phyloP scores from a whole-genome alignment of 2,329 filamentous ascomycete species.

The Achaetomium macrosporum region DNA sequence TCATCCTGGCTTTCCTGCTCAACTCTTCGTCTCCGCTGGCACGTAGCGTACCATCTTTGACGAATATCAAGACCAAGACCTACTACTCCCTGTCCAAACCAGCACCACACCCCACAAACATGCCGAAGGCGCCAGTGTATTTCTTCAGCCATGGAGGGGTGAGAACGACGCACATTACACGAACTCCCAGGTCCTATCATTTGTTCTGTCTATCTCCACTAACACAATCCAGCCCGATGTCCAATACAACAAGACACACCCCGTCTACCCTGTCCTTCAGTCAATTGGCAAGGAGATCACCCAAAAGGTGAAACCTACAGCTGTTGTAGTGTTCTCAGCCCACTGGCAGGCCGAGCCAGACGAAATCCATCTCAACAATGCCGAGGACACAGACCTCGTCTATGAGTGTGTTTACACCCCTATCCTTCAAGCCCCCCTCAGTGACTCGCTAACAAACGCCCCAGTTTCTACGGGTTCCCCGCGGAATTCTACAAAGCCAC shows the following conservation, averaged over 20 bases:
- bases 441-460: neutral
- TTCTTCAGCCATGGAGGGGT: conserved; percentile 48
- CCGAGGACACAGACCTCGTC: conserved; percentile 58
- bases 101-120: conserved; percentile 13
- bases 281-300: conserved; percentile 66
- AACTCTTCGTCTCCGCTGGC: conserved; percentile 10
- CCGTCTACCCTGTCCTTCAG: conserved; percentile 59
- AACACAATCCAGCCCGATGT: conserved; percentile 39
- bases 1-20: conserved; percentile 19
- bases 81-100: conserved; percentile 8
- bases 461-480: conserved; percentile 63
- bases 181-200: neutral
- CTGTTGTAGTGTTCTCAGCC: conserved; percentile 69
- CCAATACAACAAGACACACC: conserved; percentile 52
- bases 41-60: conserved; percentile 4
- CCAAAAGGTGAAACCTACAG: conserved; percentile 61
- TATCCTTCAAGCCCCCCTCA: neutral
- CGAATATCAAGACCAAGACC: conserved; percentile 14
- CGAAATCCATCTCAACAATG: conserved; percentile 60
- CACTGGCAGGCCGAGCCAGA: conserved; percentile 62
- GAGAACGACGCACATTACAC: conserved; percentile 22
- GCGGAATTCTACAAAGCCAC: conserved; percentile 61
- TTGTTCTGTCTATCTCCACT: neutral
- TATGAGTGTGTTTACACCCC: conserved; percentile 50
- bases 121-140: conserved; percentile 39